Conservation (phyloP, 1,139 yeast species). For the Keqinozyma sinolaborantium region DNA sequence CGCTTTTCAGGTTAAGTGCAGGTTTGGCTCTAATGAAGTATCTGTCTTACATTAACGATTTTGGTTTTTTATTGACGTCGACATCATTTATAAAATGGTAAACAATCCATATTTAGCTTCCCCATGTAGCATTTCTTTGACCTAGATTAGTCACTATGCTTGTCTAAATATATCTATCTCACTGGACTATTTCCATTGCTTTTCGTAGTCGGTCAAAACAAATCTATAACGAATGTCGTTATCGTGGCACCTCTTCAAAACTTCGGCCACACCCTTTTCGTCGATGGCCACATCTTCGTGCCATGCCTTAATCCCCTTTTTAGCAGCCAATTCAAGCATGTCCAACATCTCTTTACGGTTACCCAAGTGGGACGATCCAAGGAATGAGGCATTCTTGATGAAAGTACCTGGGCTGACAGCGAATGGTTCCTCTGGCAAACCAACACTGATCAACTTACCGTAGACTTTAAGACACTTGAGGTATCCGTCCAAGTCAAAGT, state of each 20-base stretch:
- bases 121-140: no score
- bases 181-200: constrained; percentile 9
- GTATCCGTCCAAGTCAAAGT: constrained; percentile 40
- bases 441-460: constrained; percentile 50
- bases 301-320: constrained; percentile 38
- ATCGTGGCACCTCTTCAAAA: constrained; percentile 26
- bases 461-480: constrained; percentile 27
- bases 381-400: constrained; percentile 22
- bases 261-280: constrained; percentile 25
- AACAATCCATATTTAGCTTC: no score
- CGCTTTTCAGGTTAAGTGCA: no score
- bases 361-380: constrained; percentile 36
- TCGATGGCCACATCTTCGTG: constrained; percentile 38
- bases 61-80: no score
- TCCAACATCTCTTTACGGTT: constrained; percentile 30
- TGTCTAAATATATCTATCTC: neutral
- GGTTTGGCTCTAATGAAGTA: no score
- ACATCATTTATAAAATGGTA: no score
- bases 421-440: constrained; percentile 32
- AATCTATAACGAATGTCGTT: constrained; percentile 66
- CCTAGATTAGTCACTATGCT: no score
- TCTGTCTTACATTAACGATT: no score
- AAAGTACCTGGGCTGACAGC: constrained; percentile 7
- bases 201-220: constrained; percentile 54
- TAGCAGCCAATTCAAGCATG: constrained; percentile 40